Evolutionary conservation across 768 basidiomycete species (phyloP), one percentile per base, ranked within the genome.

Genomic region (Mycena indigotica): DNA sequence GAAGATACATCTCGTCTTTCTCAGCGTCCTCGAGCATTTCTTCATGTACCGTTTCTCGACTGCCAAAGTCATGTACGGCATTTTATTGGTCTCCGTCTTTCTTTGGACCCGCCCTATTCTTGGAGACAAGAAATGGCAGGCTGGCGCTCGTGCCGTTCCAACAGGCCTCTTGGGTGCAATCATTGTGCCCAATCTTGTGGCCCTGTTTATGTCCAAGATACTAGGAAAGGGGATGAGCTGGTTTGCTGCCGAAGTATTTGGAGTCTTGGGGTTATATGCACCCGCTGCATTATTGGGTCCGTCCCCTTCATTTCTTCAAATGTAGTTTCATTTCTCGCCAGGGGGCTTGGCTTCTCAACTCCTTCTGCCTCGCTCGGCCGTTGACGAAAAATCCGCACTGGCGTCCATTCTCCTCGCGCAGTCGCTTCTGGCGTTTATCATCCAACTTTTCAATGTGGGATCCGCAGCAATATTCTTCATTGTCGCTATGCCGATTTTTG

Each of bases 181-280:
- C 3, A 50, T 88, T 1, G 75, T 78, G 1, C 85, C 91, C 0
- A 95, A 96, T 62, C 57, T 80, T 1, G 79, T 91, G 0, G 96
- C 95, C 0, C 66, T 84, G 2, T 56, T 91, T 13, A 88, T 96
- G 85, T 70, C 73, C 25, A 67, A 69, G 4, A 80, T 84, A 0
- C 69, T 93, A 21, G 79, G 82, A 6, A 88, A 83, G 70, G 80
- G 84, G 0, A 83, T 96, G 83, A 90, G 89, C 65, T 98, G 95
- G 95, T 97, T 92, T 71, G 77, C 82, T 16, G 81, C 78, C 39
- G 91, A 91, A 59, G 80, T 86, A 62, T 79, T 80, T 10, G 74
- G 83, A 12, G 79, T 82, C 1, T 61, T 95, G 8, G 66, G 80
- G 21, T 71, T 97, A 21, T 98, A 92, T 66, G 89, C 80, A 2